A percentile compares a stretch with the other conserved stretches of the same genome.
Conservation (phyloP, 2,329 filamentous ascomycete species). For the Ustilaginoidea virens region DNA sequence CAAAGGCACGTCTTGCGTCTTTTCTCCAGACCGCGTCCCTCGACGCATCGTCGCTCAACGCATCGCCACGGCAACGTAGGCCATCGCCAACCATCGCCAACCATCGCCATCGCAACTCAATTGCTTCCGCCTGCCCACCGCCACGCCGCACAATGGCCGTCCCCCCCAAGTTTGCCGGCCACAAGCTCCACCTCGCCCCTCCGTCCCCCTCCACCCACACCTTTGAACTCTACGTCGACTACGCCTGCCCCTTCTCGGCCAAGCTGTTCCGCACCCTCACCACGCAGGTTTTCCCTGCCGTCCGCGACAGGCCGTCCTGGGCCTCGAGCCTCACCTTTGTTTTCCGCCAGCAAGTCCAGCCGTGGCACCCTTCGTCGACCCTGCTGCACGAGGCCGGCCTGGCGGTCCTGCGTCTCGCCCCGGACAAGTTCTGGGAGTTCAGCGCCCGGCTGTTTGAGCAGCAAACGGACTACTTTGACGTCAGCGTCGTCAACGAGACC, state of each 20-base stretch:
- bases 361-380: constrained; percentile 83
- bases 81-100: too few relatives aligned
- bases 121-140: background rate
- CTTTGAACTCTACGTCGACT: constrained; percentile 64
- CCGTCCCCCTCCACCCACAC: constrained; percentile 32
- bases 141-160: constrained; percentile 45
- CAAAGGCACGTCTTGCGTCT: too few relatives aligned
- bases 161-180: constrained; percentile 61
- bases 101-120: constrained; percentile 1
- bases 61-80: too few relatives aligned
- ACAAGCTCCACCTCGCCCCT: constrained; percentile 41
- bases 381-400: constrained; percentile 70
- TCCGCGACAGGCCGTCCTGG: constrained; percentile 44
- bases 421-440: constrained; percentile 67
- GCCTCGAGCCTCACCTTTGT: constrained; percentile 51
- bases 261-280: constrained; percentile 65
- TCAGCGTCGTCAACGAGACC: constrained; percentile 66
- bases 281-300: constrained; percentile 44
- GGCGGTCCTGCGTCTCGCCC: constrained; percentile 58
- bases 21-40: too few relatives aligned
- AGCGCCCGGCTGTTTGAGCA: constrained; percentile 47
- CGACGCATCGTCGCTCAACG: too few relatives aligned
- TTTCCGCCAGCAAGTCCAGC: constrained; percentile 84
- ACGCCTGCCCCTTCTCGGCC: constrained; percentile 64
- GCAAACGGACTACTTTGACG: constrained; percentile 73